Evolutionary conservation across 169 alveolate genomes (phyloP).

Genomic region (Cryptosporidium parvum): DNA sequence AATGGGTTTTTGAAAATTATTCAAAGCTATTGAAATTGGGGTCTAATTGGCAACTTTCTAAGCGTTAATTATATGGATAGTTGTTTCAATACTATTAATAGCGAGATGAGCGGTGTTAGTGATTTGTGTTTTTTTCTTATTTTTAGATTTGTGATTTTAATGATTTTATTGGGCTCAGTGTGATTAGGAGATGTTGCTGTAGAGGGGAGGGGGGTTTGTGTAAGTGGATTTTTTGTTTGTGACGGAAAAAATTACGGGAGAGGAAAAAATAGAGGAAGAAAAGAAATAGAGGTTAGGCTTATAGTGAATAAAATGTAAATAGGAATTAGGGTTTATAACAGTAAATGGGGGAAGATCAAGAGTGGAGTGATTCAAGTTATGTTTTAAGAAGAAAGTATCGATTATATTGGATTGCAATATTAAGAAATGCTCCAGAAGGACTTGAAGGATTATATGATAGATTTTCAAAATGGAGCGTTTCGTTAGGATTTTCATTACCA

Average conservation of each 20-base stretch:
- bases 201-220: not conserved
- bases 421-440: slow-evolving; percentile 38
- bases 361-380: slow-evolving; percentile 66
- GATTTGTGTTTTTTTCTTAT: no score
- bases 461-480: slow-evolving; percentile 59
- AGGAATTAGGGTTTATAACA: not conserved
- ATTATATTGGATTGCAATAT: slow-evolving; percentile 67
- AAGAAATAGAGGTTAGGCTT: not conserved
- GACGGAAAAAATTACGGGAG: not conserved
- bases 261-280: not conserved
- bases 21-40: not conserved
- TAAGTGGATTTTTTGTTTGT: not conserved
- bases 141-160: no score
- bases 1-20: not conserved
- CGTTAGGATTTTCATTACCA: slow-evolving; percentile 55
- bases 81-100: not conserved
- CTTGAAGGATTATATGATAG: slow-evolving; percentile 2
- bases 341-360: slow-evolving; percentile 30
- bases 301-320: not conserved
- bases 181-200: not conserved
- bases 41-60: not conserved
- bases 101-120: not conserved
- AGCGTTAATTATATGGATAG: not conserved
- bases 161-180: no score
- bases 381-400: slow-evolving; percentile 41